These are phyloP conservation scores for Scheffersomyces titani DNA, from an alignment of 1,139 yeast species.

Conservation along the genomic window DNA sequence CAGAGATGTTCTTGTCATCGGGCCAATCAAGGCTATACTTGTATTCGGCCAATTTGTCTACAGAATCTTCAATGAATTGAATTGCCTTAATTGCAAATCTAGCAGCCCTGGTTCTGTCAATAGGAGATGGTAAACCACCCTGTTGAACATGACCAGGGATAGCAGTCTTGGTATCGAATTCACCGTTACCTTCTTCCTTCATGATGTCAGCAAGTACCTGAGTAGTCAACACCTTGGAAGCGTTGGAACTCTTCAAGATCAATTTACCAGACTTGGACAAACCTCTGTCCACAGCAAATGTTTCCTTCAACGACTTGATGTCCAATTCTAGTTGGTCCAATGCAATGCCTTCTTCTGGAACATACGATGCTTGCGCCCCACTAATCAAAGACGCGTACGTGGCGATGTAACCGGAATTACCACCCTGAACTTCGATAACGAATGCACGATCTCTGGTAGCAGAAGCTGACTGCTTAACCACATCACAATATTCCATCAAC, in stretches of 20 bases:
- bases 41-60: constrained; percentile 18
- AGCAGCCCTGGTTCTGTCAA: constrained; percentile 72
- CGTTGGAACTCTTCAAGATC: constrained; percentile 67
- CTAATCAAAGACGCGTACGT: constrained; percentile 85
- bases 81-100: constrained; percentile 71
- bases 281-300: constrained; percentile 76
- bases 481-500: constrained; percentile 89
- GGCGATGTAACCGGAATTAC: constrained; percentile 92
- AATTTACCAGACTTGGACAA: constrained; percentile 77
- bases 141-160: constrained; percentile 86
- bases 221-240: constrained; percentile 67
- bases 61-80: constrained; percentile 60
- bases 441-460: constrained; percentile 93
- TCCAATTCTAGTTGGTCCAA: constrained; percentile 76
- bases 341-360: constrained; percentile 85
- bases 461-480: constrained; percentile 91
- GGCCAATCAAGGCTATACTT: constrained; percentile 37
- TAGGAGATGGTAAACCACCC: constrained; percentile 77
- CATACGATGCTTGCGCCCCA: constrained; percentile 91
- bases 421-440: constrained; percentile 97
- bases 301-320: constrained; percentile 65
- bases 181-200: constrained; percentile 63
- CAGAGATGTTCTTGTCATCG: constrained; percentile 36
- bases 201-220: constrained; percentile 69
- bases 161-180: constrained; percentile 76